Evolutionary conservation across 1,139 yeast species (phyloP).

Genomic region (Kodamaea ohmeri): DNA sequence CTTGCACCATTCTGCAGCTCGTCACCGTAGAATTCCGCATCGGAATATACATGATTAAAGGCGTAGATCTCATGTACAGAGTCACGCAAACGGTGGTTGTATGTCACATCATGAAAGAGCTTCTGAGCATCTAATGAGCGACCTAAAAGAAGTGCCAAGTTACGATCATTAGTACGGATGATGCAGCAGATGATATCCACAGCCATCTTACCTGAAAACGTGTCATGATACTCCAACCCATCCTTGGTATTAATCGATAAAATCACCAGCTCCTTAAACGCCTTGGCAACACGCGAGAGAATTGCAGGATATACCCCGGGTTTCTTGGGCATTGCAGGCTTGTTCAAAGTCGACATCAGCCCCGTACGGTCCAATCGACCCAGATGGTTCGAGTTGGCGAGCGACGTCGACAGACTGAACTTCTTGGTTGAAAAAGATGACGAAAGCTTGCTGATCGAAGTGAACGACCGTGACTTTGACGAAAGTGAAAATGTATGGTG

Average conservation of each 20-base stretch:
- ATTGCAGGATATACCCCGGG: slow-evolving; percentile 87
- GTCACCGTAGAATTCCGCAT: slow-evolving; percentile 39
- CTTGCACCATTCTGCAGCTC: slow-evolving; percentile 18
- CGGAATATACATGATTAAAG: slow-evolving; percentile 58
- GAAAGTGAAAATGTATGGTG: slow-evolving; percentile 40
- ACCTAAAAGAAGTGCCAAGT: slow-evolving; percentile 82
- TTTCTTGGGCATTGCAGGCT: slow-evolving; percentile 45
- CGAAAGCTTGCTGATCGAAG: slow-evolving; percentile 43
- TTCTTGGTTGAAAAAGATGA: slow-evolving; percentile 42
- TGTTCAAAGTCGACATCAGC: slow-evolving; percentile 30
- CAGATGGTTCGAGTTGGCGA: slow-evolving; percentile 18
- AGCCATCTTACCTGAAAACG: slow-evolving; percentile 93
- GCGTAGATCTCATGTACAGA: slow-evolving; percentile 86
- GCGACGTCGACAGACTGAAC: slow-evolving; percentile 37
- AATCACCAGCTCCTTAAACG: slow-evolving; percentile 68
- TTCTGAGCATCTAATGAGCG: slow-evolving; percentile 93
- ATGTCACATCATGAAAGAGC: slow-evolving; percentile 92
- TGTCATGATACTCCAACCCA: slow-evolving; percentile 91
- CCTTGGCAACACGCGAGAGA: slow-evolving; percentile 78
- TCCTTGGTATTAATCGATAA: slow-evolving; percentile 83
- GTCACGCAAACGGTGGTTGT: slow-evolving; percentile 89
- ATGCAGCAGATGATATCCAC: slow-evolving; percentile 84
- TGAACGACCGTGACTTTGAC: slow-evolving; percentile 44
- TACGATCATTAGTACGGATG: slow-evolving; percentile 86
- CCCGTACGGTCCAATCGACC: slow-evolving; percentile 32